phyloP scores from a whole-genome alignment of 805 yeast species.

The Geotrichum ghanense region DNA sequence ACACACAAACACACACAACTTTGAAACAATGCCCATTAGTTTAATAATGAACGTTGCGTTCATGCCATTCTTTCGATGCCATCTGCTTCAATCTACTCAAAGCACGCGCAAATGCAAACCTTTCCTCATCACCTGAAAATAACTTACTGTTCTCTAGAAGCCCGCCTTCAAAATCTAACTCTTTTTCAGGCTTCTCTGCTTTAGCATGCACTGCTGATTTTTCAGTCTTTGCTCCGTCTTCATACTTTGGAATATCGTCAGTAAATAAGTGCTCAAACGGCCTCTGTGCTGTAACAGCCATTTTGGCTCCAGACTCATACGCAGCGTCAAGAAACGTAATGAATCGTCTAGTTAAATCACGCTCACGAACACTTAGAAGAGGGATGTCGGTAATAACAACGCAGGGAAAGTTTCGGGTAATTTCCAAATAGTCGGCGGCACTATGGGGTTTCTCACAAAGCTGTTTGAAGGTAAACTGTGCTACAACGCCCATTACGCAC shows the following conservation, averaged over 20 bases:
- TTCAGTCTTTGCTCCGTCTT: conserved; percentile 36
- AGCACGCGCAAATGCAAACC: conserved; percentile 94
- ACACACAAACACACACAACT: too few species aligned
- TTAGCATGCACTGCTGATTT: conserved; percentile 13
- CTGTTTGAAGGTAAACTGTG: conserved; percentile 79
- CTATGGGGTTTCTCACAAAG: conserved; percentile 80
- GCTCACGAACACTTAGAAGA: conserved; percentile 57
- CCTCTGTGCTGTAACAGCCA: conserved; percentile 84
- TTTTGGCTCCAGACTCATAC: conserved; percentile 77
- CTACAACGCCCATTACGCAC: conserved; percentile 69
- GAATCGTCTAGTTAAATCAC: conserved; percentile 82
- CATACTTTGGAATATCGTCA: conserved; percentile 48
- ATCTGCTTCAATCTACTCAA: conserved; percentile 82
- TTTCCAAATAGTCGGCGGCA: conserved; percentile 86
- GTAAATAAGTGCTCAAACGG: conserved; percentile 78
- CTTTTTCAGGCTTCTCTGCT: conserved; percentile 26
- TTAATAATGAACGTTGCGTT: too few species aligned
- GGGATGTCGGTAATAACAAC: conserved; percentile 93
- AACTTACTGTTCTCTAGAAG: conserved; percentile 30
- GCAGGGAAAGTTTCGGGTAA: conserved; percentile 64
- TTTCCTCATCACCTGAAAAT: conserved; percentile 87
- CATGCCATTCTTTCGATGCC: conserved; percentile 81
- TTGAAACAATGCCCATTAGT: too few species aligned
- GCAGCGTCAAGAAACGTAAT: conserved; percentile 94
- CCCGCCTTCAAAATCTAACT: conserved; percentile 58